A percentile compares a stretch with the other conserved stretches of the same genome.
These are phyloP conservation scores for Nicotiana attenuata DNA, from an alignment of 257 asterid genomes.

Conservation along the genomic window DNA sequence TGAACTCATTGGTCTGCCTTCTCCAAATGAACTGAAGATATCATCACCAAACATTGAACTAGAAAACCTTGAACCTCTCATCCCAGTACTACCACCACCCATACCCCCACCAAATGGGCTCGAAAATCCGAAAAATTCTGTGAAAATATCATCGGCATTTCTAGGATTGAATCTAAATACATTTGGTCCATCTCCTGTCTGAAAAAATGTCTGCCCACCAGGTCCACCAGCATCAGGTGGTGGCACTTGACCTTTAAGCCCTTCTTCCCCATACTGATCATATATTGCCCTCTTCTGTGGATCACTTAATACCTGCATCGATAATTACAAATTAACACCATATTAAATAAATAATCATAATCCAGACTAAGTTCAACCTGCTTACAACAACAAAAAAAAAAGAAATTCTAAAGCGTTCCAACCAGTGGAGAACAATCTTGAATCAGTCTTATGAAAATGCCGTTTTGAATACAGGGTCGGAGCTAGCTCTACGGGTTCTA, in stretches of 20 bases:
- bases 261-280: constrained; percentile 92
- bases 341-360: not conserved
- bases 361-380: not conserved
- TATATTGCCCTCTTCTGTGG: constrained; percentile 75
- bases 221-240: constrained; percentile 52
- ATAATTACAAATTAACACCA: not conserved
- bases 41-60: constrained; percentile 81
- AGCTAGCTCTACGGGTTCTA: too few species aligned
- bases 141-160: constrained; percentile 69
- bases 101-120: constrained; percentile 68
- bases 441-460: not conserved
- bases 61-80: constrained; percentile 50
- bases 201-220: constrained; percentile 68
- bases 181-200: constrained; percentile 68
- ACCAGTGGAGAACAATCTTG: not conserved
- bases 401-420: not conserved
- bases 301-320: constrained; percentile 71
- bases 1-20: constrained; percentile 32
- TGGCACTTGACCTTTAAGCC: constrained; percentile 81
- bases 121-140: constrained; percentile 73
- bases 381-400: too few species aligned
- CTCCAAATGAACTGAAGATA: constrained; percentile 66
- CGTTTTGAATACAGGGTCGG: not conserved
- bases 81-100: constrained; percentile 55
- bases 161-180: constrained; percentile 71